Evolutionary conservation across 495 filamentous ascomycete genomes (phyloP).

Genomic region (Talaromyces liani): DNA sequence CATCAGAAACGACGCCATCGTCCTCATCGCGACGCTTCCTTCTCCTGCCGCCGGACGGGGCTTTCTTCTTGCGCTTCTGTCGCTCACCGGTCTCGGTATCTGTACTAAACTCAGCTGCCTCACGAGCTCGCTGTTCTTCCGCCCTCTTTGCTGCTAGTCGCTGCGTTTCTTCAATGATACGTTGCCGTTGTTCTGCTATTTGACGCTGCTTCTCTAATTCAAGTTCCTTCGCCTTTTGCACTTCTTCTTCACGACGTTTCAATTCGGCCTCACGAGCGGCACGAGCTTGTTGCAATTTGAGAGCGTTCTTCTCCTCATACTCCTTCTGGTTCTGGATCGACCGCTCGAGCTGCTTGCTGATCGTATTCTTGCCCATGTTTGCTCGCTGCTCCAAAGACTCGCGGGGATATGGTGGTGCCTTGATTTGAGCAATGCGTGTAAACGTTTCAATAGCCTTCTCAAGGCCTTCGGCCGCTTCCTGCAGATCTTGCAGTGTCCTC

Average conservation of each 20-base stretch:
- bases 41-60: slow-evolving; percentile 29
- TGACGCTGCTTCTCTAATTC: slow-evolving; percentile 65
- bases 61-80: slow-evolving; percentile 62
- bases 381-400: slow-evolving; percentile 88
- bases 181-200: slow-evolving; percentile 74
- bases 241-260: slow-evolving; percentile 63
- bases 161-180: slow-evolving; percentile 68
- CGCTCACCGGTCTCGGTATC: slow-evolving; percentile 72
- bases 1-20: slow-evolving; percentile 31
- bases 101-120: slow-evolving; percentile 64
- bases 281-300: slow-evolving; percentile 68
- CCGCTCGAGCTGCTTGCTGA: slow-evolving; percentile 81
- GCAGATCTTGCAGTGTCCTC: slow-evolving; percentile 68
- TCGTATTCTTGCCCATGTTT: slow-evolving; percentile 92
- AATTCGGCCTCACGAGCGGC: slow-evolving; percentile 71
- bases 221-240: slow-evolving; percentile 53
- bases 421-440: slow-evolving; percentile 68
- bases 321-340: slow-evolving; percentile 76
- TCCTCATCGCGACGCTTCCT: slow-evolving; percentile 62
- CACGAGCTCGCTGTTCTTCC: slow-evolving; percentile 62
- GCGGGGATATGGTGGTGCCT: slow-evolving; percentile 84
- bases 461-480: slow-evolving; percentile 74
- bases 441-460: slow-evolving; percentile 81
- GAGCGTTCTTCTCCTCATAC: slow-evolving; percentile 89
- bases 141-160: slow-evolving; percentile 59